Evolutionary conservation across 2,329 filamentous ascomycete species (phyloP).

Genomic region (Monilinia fructicola): DNA sequence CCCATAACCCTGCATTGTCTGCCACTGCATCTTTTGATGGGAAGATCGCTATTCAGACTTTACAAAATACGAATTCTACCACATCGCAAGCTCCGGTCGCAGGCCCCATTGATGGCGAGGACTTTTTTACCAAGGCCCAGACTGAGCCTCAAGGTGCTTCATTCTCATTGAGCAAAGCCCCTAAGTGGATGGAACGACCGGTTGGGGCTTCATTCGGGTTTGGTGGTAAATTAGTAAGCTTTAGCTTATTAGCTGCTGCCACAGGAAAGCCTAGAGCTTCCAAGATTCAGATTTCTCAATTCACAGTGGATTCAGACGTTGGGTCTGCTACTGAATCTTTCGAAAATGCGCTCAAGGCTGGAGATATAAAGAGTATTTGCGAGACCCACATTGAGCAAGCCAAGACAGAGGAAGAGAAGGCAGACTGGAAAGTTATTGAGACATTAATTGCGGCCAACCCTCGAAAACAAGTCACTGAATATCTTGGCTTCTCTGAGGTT

Average conservation of each 20-base stretch:
- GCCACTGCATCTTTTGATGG: constrained; percentile 97
- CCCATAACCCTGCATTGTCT: constrained; percentile 85
- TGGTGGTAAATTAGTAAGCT: constrained; percentile 83
- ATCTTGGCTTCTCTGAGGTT: constrained; percentile 72
- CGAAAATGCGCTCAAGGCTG: constrained; percentile 75
- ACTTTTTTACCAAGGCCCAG: constrained; percentile 94
- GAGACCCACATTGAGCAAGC: constrained; percentile 73
- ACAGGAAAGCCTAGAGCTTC: constrained; percentile 67
- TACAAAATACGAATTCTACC: constrained; percentile 87
- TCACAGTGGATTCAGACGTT: constrained; percentile 82
- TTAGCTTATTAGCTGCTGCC: constrained; percentile 59
- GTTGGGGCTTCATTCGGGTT: constrained; percentile 90
- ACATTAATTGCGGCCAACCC: constrained; percentile 82
- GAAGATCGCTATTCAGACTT: constrained; percentile 88
- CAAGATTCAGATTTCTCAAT: constrained; percentile 80
- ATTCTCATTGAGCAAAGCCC: constrained; percentile 82
- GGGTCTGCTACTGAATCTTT: constrained; percentile 84
- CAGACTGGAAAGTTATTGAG: constrained; percentile 93
- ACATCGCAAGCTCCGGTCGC: constrained; percentile 66
- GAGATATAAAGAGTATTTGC: constrained; percentile 77
- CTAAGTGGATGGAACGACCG: constrained; percentile 86
- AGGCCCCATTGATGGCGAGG: constrained; percentile 78
- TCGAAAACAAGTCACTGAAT: constrained; percentile 81
- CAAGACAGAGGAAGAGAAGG: constrained; percentile 85
- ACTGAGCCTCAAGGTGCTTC: constrained; percentile 86